Percentiles rank a stretch among this genome's conserved stretches.
phyloP scores from a whole-genome alignment of 83 land plant species.

The Picea mariana region DNA sequence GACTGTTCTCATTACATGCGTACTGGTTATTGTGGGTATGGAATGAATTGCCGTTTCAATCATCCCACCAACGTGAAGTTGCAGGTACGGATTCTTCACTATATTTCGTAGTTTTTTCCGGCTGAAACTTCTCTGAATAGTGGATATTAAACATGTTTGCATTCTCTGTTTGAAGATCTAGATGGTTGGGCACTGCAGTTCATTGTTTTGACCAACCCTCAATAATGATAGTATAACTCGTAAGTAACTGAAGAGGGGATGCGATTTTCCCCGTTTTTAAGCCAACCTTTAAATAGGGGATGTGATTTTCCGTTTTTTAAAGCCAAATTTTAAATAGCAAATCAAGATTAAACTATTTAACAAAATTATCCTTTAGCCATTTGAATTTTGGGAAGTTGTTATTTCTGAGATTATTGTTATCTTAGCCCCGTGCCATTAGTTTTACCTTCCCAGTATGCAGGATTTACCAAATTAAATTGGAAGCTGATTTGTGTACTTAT shows the following conservation, averaged over 20 bases:
- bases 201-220: not conserved
- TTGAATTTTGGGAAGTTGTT: not conserved
- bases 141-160: not conserved
- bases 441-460: too few relatives aligned
- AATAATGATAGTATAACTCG: too few relatives aligned
- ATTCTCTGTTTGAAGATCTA: not conserved
- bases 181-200: not conserved
- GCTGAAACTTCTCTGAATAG: not conserved
- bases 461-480: not conserved
- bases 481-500: not conserved
- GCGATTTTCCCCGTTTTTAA: not conserved
- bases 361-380: not conserved
- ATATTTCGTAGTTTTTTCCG: not conserved
- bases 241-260: not conserved
- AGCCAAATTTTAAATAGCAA: not conserved
- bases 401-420: not conserved
- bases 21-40: constrained; percentile 64
- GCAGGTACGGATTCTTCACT: not conserved
- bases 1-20: constrained; percentile 65
- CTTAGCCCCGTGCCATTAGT: not conserved
- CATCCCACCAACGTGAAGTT: constrained; percentile 32
- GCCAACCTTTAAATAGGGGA: not conserved
- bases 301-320: not conserved
- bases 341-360: not conserved
- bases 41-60: constrained; percentile 62